Conservation (phyloP, 2,329 filamentous ascomycete species). For the Diaporthe helianthi region DNA sequence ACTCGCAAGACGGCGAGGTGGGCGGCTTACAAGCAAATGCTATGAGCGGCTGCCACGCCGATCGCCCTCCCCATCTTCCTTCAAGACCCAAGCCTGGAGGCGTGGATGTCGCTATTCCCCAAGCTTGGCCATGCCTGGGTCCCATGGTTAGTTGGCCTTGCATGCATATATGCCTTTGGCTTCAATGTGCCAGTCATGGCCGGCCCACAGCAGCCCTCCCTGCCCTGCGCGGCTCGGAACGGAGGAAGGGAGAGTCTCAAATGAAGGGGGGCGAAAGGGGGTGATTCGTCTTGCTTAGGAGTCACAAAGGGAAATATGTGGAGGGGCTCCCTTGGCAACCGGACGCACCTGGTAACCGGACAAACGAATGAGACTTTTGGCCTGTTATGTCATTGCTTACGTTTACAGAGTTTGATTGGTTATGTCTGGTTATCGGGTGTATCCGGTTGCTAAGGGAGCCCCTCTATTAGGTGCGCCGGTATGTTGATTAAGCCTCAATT, state of each 20-base stretch:
- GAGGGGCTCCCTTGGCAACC: too few species aligned
- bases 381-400: too few species aligned
- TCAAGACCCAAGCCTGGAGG: not conserved
- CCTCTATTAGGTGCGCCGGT: not conserved
- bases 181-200: not conserved
- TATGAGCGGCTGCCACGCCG: not conserved
- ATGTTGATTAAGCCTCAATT: constrained; percentile 19
- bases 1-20: not conserved
- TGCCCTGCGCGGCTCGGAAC: constrained; percentile 1
- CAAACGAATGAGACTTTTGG: too few species aligned
- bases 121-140: constrained; percentile 7
- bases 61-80: not conserved
- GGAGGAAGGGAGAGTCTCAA: not conserved
- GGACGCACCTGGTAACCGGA: too few species aligned
- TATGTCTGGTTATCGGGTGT: too few species aligned
- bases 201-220: not conserved
- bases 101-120: not conserved
- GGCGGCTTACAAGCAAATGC: not conserved
- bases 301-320: not conserved
- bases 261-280: not conserved
- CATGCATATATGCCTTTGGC: not conserved
- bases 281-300: not conserved
- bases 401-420: too few species aligned
- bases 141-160: not conserved
- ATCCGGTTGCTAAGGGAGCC: too few species aligned